These are phyloP conservation scores for Noccaea bulbosa DNA, from an alignment of 345 rosid genomes.

Conservation along the genomic window DNA sequence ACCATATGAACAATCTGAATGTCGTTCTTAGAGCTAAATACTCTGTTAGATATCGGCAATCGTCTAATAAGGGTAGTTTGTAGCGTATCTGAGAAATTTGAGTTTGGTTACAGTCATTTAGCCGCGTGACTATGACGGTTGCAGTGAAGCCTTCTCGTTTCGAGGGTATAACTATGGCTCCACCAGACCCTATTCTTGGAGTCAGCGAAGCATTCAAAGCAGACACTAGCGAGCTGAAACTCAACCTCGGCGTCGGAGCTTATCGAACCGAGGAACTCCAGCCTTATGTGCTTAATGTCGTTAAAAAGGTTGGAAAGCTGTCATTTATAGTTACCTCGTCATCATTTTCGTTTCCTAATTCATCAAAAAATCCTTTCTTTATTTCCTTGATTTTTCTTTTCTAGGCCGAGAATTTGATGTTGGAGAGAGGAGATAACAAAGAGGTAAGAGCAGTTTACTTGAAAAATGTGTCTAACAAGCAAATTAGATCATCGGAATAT, in stretches of 20 bases:
- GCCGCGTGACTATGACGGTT: slow-evolving; percentile 66
- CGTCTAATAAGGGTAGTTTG: neutral
- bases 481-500: neutral
- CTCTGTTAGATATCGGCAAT: neutral
- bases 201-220: slow-evolving; percentile 95
- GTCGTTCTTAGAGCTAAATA: no score
- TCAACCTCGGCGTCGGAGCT: slow-evolving; percentile 99
- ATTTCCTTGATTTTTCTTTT: slow-evolving; percentile 22
- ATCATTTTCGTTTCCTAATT: slow-evolving; percentile 15
- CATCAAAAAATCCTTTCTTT: neutral
- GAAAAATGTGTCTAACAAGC: slow-evolving; percentile 1
- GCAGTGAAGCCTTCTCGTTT: slow-evolving; percentile 78
- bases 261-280: slow-evolving; percentile 92
- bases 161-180: slow-evolving; percentile 88
- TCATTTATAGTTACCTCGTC: neutral
- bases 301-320: slow-evolving; percentile 68
- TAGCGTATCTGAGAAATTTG: slow-evolving; percentile 15
- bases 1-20: neutral
- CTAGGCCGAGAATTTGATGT: slow-evolving; percentile 88
- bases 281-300: slow-evolving; percentile 95
- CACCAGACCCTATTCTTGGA: slow-evolving; percentile 98
- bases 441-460: slow-evolving; percentile 62
- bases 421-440: slow-evolving; percentile 90
- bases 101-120: slow-evolving; percentile 56
- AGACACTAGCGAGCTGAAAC: slow-evolving; percentile 75